Evolutionary conservation across 1,139 yeast species (phyloP).

Genomic region (Suhomyces panamericanus): DNA sequence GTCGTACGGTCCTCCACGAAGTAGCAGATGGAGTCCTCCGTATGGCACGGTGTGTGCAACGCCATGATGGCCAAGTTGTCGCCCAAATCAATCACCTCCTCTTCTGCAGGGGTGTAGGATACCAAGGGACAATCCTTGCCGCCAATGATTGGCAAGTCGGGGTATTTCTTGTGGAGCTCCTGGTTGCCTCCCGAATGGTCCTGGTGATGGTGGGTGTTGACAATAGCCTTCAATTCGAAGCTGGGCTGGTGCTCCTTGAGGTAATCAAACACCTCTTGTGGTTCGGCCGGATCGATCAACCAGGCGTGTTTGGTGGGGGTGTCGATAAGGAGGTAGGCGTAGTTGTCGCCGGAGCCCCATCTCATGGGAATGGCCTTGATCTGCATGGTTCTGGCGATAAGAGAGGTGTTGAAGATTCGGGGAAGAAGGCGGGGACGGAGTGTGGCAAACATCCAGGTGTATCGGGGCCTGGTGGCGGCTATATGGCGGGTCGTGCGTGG

Average conservation of each 20-base stretch:
- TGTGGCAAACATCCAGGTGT: neutral
- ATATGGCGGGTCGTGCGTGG: no score
- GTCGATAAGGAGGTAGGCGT: slow-evolving; percentile 77
- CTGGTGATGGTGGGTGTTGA: slow-evolving; percentile 93
- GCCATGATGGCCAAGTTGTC: slow-evolving; percentile 67
- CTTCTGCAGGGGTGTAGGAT: slow-evolving; percentile 63
- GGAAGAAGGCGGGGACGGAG: neutral
- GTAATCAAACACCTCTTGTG: slow-evolving; percentile 49
- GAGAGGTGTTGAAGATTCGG: neutral
- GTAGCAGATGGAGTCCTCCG: slow-evolving; percentile 93
- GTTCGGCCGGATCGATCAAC: slow-evolving; percentile 92
- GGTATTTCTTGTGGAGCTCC: slow-evolving; percentile 41
- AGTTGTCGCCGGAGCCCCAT: slow-evolving; percentile 93
- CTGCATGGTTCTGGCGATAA: slow-evolving; percentile 62
- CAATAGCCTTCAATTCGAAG: slow-evolving; percentile 65
- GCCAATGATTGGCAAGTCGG: slow-evolving; percentile 72
- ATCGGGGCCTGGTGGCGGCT: neutral
- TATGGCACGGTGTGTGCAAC: slow-evolving; percentile 95
- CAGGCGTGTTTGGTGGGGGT: slow-evolving; percentile 68
- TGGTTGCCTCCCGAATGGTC: slow-evolving; percentile 93
- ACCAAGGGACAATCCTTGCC: slow-evolving; percentile 80
- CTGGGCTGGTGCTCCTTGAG: slow-evolving; percentile 26
- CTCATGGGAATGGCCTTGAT: slow-evolving; percentile 84
- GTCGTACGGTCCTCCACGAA: slow-evolving; percentile 63
- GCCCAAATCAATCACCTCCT: slow-evolving; percentile 65